Evolutionary conservation across 768 basidiomycete species (phyloP), one percentile per base, ranked within the genome.

Genomic region (Auricularia auricula-judae): DNA sequence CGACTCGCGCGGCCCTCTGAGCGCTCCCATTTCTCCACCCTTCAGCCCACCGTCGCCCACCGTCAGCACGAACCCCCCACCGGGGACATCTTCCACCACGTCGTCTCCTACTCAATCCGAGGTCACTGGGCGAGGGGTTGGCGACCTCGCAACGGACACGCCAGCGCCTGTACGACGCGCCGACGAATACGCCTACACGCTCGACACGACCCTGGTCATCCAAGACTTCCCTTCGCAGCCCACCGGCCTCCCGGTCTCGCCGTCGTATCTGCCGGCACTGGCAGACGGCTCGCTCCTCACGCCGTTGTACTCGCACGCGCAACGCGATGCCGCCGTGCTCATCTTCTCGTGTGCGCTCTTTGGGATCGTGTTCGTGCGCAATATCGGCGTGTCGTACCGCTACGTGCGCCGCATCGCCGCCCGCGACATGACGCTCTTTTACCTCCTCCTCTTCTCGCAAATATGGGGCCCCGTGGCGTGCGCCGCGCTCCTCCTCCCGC

Each of bases 251-350:
- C 82, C 53, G 77, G 82, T 64, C 65, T 73, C 23, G 71, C 78
- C 23, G 86, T 86, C 65, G 72, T 72, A 47, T 84, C 85, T 2
- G 67, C 71, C 10, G 85, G 71, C 80, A 34, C 75, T 81, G 36
- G 68, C 70, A 14, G 85, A 87, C 71, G 85, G 85, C n/a, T 84
- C 85, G n/a, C 79, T 86, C 51, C 65, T 85, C 11, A 73, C 84
- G 11, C 71, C 79, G 1, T 76, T 80, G 8, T 80, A 80, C 68
- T 68, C 75, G n/a, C 67, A 76, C 8, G 82, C 84, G 65, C 70
- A 82, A 4, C 64, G 65, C 16, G 69, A 74, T 62, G 74, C 80
- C 7, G 76, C 80, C 67, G 69, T 78, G 29, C 74, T 75, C 66
- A 72, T 87, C 16, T 68, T 85, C 65, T 72, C 84, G 34, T 73